These are phyloP conservation scores for Ceratobasidium sp. DNA, from an alignment of 1,284 basidiomycete species.

Conservation along the genomic window DNA sequence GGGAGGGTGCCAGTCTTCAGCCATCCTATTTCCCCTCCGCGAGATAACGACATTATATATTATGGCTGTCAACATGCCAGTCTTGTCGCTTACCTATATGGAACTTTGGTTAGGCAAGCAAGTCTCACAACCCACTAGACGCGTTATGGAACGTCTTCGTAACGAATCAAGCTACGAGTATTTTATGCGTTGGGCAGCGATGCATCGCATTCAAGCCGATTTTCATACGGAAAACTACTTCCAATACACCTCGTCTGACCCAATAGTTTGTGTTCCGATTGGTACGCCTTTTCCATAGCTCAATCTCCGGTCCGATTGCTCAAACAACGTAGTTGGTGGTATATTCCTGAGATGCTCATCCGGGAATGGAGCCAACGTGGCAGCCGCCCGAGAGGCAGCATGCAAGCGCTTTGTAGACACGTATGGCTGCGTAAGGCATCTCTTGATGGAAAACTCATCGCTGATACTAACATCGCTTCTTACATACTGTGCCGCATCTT, in stretches of 20 bases:
- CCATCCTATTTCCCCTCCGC: too few relatives aligned
- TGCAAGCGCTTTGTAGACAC: neutral
- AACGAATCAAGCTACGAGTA: slow-evolving; percentile 15
- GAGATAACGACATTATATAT: too few relatives aligned
- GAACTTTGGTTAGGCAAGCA: too few relatives aligned
- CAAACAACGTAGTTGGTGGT: slow-evolving; percentile 1
- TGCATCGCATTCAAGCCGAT: neutral
- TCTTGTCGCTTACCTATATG: too few relatives aligned
- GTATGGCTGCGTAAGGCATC: neutral
- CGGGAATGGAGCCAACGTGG: neutral
- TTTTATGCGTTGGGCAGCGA: slow-evolving; percentile 20
- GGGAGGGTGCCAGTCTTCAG: too few relatives aligned
- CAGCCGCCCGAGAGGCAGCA: neutral
- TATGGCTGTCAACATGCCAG: too few relatives aligned
- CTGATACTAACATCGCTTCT: too few relatives aligned
- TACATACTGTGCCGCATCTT: too few relatives aligned
- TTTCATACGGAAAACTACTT: neutral
- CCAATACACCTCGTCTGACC: neutral
- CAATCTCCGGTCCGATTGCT: too few relatives aligned
- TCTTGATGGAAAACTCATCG: too few relatives aligned
- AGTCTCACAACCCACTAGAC: too few relatives aligned
- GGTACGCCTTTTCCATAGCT: neutral
- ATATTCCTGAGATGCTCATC: neutral
- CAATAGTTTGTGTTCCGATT: slow-evolving; percentile 12
- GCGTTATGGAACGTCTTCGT: too few relatives aligned